Evolutionary conservation across 768 basidiomycete species (phyloP).

Genomic region (Termitomyces sp.): DNA sequence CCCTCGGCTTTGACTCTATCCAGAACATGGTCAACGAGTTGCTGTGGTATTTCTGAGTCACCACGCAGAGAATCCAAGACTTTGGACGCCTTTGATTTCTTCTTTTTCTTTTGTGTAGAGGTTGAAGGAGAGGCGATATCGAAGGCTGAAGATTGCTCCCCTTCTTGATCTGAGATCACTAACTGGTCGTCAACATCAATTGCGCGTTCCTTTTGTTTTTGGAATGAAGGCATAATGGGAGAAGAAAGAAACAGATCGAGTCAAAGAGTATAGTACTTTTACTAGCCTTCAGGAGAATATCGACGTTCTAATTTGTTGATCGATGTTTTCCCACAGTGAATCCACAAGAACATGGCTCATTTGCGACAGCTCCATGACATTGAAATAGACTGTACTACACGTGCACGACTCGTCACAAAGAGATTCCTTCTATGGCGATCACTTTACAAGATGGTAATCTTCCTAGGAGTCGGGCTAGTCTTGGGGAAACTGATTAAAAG

Average conservation of each 20-base stretch:
- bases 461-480: slow-evolving; percentile 35
- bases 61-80: slow-evolving; percentile 43
- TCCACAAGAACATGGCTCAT: too few species aligned
- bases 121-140: slow-evolving; percentile 33
- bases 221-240: slow-evolving; percentile 26
- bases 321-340: not conserved
- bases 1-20: slow-evolving; percentile 61
- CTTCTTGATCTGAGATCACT: slow-evolving; percentile 27
- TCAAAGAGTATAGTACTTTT: not conserved
- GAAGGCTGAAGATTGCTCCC: slow-evolving; percentile 21
- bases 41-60: slow-evolving; percentile 49
- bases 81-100: slow-evolving; percentile 66
- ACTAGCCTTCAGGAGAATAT: not conserved
- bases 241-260: not conserved
- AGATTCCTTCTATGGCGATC: not conserved
- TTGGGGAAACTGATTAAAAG: slow-evolving; percentile 45
- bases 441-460: slow-evolving; percentile 27
- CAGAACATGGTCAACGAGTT: slow-evolving; percentile 61
- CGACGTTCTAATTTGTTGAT: not conserved
- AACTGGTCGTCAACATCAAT: slow-evolving; percentile 37
- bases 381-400: not conserved
- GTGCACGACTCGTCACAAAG: not conserved
- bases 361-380: too few species aligned
- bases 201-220: slow-evolving; percentile 35
- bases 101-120: slow-evolving; percentile 68